Percentiles rank a stretch among this genome's conserved stretches.
Evolutionary conservation across 768 basidiomycete species (phyloP).

Genomic region (Russula olivacea): DNA sequence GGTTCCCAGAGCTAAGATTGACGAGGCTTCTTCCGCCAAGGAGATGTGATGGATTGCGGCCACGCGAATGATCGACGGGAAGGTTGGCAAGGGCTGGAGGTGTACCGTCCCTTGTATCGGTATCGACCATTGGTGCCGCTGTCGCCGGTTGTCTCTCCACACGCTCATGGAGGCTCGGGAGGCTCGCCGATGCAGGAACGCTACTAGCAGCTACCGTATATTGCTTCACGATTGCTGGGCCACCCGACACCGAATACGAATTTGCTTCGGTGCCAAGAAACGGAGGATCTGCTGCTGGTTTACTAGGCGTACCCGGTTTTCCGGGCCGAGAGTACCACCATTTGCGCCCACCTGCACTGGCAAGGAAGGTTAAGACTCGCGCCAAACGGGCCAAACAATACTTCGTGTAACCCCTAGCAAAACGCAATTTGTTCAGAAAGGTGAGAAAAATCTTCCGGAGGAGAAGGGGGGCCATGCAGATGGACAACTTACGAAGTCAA

Average conservation of each 20-base stretch:
- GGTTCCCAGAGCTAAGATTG: neutral
- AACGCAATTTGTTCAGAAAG: neutral
- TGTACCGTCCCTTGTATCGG: no score
- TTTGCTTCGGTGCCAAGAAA: neutral
- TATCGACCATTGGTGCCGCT: neutral
- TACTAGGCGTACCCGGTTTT: neutral
- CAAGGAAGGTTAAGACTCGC: neutral
- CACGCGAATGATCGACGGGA: no score
- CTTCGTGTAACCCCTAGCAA: neutral
- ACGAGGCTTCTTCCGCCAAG: neutral
- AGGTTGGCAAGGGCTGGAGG: neutral
- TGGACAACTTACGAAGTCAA: no score
- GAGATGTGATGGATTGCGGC: neutral
- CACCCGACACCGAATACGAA: neutral
- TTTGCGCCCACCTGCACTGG: neutral
- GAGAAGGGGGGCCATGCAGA: no score
- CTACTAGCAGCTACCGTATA: constrained; percentile 1
- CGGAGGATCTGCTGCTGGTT: neutral
- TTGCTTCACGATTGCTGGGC: neutral
- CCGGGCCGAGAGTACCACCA: neutral
- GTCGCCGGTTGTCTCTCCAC: neutral
- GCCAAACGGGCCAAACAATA: neutral
- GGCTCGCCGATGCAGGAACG: constrained; percentile 9
- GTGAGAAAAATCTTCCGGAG: no score
- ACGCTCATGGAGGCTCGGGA: neutral